Percentiles rank a stretch among this genome's conserved stretches.
These are phyloP conservation scores for Talaromyces sp. DNA, from an alignment of 2,329 filamentous ascomycete genomes.

Conservation along the genomic window DNA sequence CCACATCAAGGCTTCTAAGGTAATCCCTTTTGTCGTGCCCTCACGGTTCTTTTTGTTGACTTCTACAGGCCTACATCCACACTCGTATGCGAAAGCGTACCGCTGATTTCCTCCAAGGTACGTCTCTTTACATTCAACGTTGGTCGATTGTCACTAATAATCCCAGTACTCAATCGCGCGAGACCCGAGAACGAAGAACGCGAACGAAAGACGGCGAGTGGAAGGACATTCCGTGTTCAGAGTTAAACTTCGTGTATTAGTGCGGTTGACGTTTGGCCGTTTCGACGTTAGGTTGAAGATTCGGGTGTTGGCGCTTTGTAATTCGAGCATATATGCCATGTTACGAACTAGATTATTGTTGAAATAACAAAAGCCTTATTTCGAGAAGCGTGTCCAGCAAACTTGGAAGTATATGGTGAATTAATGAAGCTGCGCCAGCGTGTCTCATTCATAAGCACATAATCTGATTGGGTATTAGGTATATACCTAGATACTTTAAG, in stretches of 20 bases:
- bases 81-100: slow-evolving; percentile 96
- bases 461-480: background rate
- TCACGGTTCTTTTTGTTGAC: slow-evolving; percentile 5
- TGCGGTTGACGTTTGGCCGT: background rate
- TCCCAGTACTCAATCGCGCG: slow-evolving; percentile 84
- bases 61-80: slow-evolving; percentile 83
- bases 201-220: slow-evolving; percentile 96
- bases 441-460: background rate
- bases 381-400: background rate
- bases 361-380: background rate
- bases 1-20: slow-evolving; percentile 98
- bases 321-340: background rate
- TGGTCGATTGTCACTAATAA: slow-evolving; percentile 33
- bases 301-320: background rate
- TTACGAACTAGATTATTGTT: background rate
- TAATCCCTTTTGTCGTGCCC: slow-evolving; percentile 28
- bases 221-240: slow-evolving; percentile 78
- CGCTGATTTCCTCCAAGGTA: slow-evolving; percentile 96
- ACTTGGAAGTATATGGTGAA: background rate
- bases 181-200: slow-evolving; percentile 94
- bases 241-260: slow-evolving; percentile 22
- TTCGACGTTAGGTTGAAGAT: background rate
- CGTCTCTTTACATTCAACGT: slow-evolving; percentile 25
- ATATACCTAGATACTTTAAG: background rate
- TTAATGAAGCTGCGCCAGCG: background rate